These are phyloP conservation scores for Candida silvicultrix DNA, from an alignment of 805 yeast genomes.

Conservation along the genomic window DNA sequence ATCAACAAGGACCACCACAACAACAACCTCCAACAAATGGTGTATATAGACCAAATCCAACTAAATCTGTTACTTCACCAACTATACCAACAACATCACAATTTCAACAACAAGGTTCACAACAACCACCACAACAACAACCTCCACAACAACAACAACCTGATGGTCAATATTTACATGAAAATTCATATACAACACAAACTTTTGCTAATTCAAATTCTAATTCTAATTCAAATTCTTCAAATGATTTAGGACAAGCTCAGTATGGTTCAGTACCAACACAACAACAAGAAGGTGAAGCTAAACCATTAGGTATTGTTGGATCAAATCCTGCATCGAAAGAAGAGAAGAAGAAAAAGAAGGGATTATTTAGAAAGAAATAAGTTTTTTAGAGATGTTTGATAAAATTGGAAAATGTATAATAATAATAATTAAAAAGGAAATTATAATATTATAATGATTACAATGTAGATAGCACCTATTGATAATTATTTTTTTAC, in stretches of 20 bases:
- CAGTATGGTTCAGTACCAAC: not conserved
- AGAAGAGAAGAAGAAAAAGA: not conserved
- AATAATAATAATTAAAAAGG: no score
- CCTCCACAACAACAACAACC: not conserved
- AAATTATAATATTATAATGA: no score
- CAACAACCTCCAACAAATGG: conserved; percentile 1
- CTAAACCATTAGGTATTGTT: conserved; percentile 3
- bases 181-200: not conserved
- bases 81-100: not conserved
- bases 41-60: conserved; percentile 2
- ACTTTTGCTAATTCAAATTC: not conserved
- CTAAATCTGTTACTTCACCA: not conserved
- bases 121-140: not conserved
- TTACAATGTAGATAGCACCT: no score
- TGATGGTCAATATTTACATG: not conserved
- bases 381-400: not conserved
- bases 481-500: no score
- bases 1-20: not conserved
- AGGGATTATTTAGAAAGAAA: not conserved
- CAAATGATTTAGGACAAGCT: not conserved
- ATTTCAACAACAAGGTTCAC: not conserved
- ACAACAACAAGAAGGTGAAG: not conserved
- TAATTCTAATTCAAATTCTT: not conserved
- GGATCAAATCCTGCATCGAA: not conserved
- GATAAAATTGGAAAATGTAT: no score